Evolutionary conservation across 1,139 yeast genomes (phyloP).

Genomic region (Blastobotrys persicus): DNA sequence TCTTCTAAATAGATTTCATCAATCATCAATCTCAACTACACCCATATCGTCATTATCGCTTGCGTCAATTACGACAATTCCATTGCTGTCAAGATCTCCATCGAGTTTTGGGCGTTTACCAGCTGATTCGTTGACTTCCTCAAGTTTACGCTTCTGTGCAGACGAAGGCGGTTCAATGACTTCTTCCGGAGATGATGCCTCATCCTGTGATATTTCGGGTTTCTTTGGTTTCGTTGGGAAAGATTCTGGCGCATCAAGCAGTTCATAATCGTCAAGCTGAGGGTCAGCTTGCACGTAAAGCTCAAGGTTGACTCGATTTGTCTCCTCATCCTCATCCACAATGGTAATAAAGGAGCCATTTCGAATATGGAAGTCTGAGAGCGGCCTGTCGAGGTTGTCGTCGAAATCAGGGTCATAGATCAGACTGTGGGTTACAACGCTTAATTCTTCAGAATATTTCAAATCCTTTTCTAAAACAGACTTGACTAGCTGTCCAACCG

Average conservation of each 20-base stretch:
- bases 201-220: background rate
- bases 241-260: slow-evolving; percentile 19
- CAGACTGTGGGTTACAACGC: slow-evolving; percentile 60
- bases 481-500: slow-evolving; percentile 46
- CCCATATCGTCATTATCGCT: slow-evolving; percentile 28
- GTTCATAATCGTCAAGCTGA: slow-evolving; percentile 16
- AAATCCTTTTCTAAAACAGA: slow-evolving; percentile 47
- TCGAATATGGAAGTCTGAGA: slow-evolving; percentile 55
- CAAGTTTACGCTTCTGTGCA: slow-evolving; percentile 13
- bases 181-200: slow-evolving; percentile 10
- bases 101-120: slow-evolving; percentile 24
- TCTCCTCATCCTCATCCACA: slow-evolving; percentile 72
- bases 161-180: slow-evolving; percentile 8
- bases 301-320: slow-evolving; percentile 60
- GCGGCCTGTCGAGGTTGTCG: slow-evolving; percentile 56
- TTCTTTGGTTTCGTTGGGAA: slow-evolving; percentile 20
- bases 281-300: slow-evolving; percentile 44
- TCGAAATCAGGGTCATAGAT: slow-evolving; percentile 88
- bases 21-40: slow-evolving; percentile 30
- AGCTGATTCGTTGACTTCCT: slow-evolving; percentile 4
- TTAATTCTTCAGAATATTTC: slow-evolving; percentile 62
- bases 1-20: background rate
- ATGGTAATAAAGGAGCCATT: slow-evolving; percentile 63
- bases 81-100: slow-evolving; percentile 21
- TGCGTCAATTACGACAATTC: slow-evolving; percentile 24